Percentiles rank a stretch among this genome's conserved stretches.
Conservation (phyloP, 2,329 filamentous ascomycete genomes). For the Aspergillus unguis region DNA sequence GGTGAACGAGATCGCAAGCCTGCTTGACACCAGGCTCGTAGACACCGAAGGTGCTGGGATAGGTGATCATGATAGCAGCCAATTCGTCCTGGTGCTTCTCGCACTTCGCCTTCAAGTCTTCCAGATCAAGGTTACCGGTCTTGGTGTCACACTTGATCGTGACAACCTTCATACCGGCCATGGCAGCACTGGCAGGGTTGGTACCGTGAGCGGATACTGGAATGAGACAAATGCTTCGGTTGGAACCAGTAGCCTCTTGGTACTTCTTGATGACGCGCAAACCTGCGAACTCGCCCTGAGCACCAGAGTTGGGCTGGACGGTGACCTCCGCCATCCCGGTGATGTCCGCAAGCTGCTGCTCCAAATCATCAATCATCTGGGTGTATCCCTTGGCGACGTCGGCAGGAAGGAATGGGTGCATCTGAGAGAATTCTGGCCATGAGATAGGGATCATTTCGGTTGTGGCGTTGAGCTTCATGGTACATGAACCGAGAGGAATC, state of each 20-base stretch:
- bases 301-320: conserved; percentile 91
- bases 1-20: conserved; percentile 80
- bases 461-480: conserved; percentile 96
- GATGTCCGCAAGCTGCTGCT: conserved; percentile 71
- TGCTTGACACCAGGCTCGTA: conserved; percentile 88
- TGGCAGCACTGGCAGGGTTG: conserved; percentile 90
- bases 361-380: conserved; percentile 68
- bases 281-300: conserved; percentile 91
- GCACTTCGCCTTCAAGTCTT: conserved; percentile 81
- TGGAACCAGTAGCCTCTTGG: conserved; percentile 63
- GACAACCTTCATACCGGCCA: conserved; percentile 93
- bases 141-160: conserved; percentile 83
- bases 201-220: conserved; percentile 94
- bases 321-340: conserved; percentile 89
- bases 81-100: conserved; percentile 81
- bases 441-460: conserved; percentile 89
- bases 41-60: conserved; percentile 91
- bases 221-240: conserved; percentile 88
- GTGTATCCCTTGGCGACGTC: conserved; percentile 66
- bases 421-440: conserved; percentile 68
- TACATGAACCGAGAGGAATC: conserved; percentile 95
- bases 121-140: conserved; percentile 86
- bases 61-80: conserved; percentile 94
- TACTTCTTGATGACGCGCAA: conserved; percentile 84
- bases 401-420: conserved; percentile 75